phyloP scores from a whole-genome alignment of 2,329 filamentous ascomycete species.

The Colletotrichum australisinense region DNA sequence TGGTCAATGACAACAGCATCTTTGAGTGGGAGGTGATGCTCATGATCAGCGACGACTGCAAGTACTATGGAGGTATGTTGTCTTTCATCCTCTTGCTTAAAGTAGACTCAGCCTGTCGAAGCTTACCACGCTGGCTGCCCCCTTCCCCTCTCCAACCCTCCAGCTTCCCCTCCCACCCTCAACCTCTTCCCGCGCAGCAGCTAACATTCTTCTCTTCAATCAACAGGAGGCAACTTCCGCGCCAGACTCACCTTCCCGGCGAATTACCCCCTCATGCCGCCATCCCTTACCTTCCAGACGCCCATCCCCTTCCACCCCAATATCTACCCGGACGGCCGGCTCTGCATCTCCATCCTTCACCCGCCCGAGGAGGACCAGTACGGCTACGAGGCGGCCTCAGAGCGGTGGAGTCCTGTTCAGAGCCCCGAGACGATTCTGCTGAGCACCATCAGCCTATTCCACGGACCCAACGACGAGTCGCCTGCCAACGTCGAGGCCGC shows the following conservation, averaged over 20 bases:
- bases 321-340: constrained; percentile 86
- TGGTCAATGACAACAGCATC: constrained; percentile 86
- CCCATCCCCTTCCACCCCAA: constrained; percentile 94
- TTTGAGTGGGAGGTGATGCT: constrained; percentile 99
- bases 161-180: neutral
- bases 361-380: constrained; percentile 94
- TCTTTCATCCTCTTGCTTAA: neutral
- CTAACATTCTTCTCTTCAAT: constrained; percentile 1
- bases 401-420: constrained; percentile 96
- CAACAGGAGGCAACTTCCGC: constrained; percentile 88
- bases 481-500: constrained; percentile 96
- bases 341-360: constrained; percentile 98
- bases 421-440: constrained; percentile 94
- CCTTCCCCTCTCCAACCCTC: neutral
- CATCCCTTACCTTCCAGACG: constrained; percentile 86
- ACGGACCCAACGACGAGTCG: constrained; percentile 93
- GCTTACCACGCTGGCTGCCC: neutral
- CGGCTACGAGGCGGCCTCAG: constrained; percentile 89
- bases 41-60: constrained; percentile 96
- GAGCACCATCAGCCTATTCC: constrained; percentile 91
- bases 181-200: neutral
- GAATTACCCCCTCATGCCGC: constrained; percentile 89
- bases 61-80: constrained; percentile 84
- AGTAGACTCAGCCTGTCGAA: neutral
- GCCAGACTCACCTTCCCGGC: constrained; percentile 85